phyloP scores from a whole-genome alignment of 352 stramenopile genomes.

The Globisporangium spinosum region DNA sequence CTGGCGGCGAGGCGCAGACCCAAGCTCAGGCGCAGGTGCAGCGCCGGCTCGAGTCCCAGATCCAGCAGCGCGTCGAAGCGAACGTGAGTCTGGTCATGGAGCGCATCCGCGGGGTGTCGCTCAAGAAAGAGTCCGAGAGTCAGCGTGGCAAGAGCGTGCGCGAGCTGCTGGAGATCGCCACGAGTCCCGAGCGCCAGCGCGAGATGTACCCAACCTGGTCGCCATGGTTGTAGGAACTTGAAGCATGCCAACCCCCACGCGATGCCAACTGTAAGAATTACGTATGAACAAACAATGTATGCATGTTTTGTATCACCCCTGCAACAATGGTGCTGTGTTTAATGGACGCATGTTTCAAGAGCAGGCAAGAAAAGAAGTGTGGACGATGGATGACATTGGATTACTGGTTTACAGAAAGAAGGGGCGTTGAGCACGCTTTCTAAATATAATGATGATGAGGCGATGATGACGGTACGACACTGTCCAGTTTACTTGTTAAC shows the following conservation, averaged over 20 bases:
- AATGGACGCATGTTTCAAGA: neutral
- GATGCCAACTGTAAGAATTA: neutral
- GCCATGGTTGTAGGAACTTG: constrained; percentile 64
- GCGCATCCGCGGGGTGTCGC: constrained; percentile 68
- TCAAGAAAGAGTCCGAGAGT: constrained; percentile 69
- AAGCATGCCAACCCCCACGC: too few relatives aligned
- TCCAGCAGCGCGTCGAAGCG: constrained; percentile 81
- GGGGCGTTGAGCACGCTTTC: neutral
- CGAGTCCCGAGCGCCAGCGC: constrained; percentile 68
- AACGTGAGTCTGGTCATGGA: constrained; percentile 85
- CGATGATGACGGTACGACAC: neutral
- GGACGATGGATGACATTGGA: constrained; percentile 8
- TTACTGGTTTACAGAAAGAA: constrained; percentile 11
- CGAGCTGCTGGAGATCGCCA: constrained; percentile 81
- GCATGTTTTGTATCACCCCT: neutral
- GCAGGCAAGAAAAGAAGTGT: neutral
- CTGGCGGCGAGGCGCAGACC: constrained; percentile 21
- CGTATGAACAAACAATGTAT: constrained; percentile 6
- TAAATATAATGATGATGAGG: constrained; percentile 14
- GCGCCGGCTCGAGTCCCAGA: constrained; percentile 67
- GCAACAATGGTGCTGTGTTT: neutral
- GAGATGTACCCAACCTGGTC: constrained; percentile 89
- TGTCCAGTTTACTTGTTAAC: neutral
- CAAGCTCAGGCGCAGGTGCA: constrained; percentile 33
- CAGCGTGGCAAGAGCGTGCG: constrained; percentile 69